A percentile compares a stretch with the other conserved stretches of the same genome.
Conservation (phyloP, 441 rosid species). For the Melastoma candidum region DNA sequence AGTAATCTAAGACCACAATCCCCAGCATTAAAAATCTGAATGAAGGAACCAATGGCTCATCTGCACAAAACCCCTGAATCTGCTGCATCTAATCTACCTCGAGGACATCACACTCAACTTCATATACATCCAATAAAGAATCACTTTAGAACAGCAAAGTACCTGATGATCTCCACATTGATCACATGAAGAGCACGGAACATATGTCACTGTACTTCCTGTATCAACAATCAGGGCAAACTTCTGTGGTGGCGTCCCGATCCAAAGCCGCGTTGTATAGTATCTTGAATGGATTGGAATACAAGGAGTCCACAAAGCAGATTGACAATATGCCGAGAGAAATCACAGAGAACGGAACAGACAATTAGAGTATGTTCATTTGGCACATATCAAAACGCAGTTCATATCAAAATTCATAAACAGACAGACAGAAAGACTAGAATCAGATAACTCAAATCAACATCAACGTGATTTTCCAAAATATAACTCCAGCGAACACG, state of each 20-base stretch:
- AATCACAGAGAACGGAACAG: not conserved
- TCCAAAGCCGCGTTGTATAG: slow-evolving; percentile 80
- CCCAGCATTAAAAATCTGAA: too few species aligned
- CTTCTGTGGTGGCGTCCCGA: slow-evolving; percentile 90
- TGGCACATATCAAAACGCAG: too few species aligned
- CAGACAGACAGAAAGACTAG: too few species aligned
- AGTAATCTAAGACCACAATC: too few species aligned
- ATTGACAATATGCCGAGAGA: slow-evolving; percentile 5
- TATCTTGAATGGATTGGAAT: slow-evolving; percentile 28
- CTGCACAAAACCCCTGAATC: too few species aligned
- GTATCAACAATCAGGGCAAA: slow-evolving; percentile 96
- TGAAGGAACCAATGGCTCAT: too few species aligned
- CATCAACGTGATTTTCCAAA: too few species aligned
- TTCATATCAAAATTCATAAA: too few species aligned
- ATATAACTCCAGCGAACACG: too few species aligned
- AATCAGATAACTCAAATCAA: too few species aligned
- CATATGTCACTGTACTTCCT: slow-evolving; percentile 88
- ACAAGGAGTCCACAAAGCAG: not conserved
- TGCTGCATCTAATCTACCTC: too few species aligned
- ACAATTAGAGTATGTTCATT: too few species aligned
- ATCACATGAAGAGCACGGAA: slow-evolving; percentile 75
- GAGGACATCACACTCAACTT: not conserved
- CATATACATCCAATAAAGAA: not conserved
- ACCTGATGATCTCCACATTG: slow-evolving; percentile 91
- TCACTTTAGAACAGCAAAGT: not conserved